Conservation (phyloP, 176 grass and related monocot species). For the Calamus simplicifolius region DNA sequence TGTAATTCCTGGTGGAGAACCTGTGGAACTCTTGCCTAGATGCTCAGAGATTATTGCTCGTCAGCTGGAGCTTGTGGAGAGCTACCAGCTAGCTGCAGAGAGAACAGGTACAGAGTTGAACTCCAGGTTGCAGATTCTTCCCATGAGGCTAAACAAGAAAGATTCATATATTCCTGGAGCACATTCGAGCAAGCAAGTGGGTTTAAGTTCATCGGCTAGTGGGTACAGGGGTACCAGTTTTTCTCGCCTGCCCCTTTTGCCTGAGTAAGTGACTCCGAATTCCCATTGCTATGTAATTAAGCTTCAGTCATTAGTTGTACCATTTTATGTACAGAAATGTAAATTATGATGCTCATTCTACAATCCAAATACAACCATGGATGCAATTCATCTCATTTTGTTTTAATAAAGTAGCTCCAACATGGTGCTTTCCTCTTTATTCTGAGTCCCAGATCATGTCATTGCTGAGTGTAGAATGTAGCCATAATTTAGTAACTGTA, state of each 20-base stretch:
- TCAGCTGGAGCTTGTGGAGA: conserved; percentile 92
- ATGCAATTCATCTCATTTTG: conserved; percentile 60
- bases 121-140: conserved; percentile 92
- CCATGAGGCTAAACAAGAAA: conserved; percentile 73
- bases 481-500: no score
- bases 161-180: conserved; percentile 5
- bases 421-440: no score
- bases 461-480: no score
- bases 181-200: conserved; percentile 30
- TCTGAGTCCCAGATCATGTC: no score
- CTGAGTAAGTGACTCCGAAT: conserved; percentile 43
- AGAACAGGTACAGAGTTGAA: conserved; percentile 76
- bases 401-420: conserved; percentile 4
- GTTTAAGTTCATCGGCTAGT: conserved; percentile 40
- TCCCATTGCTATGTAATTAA: conserved; percentile 9
- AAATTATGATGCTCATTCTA: conserved; percentile 26
- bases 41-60: conserved; percentile 94
- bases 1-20: conserved; percentile 83
- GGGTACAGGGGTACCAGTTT: conserved; percentile 51
- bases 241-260: conserved; percentile 72
- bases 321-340: conserved; percentile 33
- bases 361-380: conserved; percentile 47
- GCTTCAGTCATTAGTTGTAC: conserved; percentile 32
- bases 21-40: conserved; percentile 87
- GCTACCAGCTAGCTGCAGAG: conserved; percentile 91